Evolutionary conservation across 2,329 filamentous ascomycete species (phyloP), one percentile per base, ranked within the genome.

Genomic region (Calonectria pseudoreteaudii): DNA sequence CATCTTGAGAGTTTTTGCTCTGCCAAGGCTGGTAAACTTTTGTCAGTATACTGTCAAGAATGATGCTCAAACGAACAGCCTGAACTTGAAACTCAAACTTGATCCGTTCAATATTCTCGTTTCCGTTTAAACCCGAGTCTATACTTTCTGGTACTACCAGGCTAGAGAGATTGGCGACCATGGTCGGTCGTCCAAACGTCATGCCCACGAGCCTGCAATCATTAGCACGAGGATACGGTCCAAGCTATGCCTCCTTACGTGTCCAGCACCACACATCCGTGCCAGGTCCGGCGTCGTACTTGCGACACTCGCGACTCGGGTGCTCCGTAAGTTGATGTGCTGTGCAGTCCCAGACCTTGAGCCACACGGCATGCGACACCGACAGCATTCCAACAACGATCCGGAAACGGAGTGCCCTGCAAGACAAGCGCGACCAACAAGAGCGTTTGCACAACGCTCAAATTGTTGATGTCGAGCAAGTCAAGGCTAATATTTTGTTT

Each of bases 341-440:
- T 81, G 68, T 88, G 86, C 41, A 88, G 74, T 0, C 86, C 86
- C 3, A 88, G 77, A 0, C 85, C 85, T 56, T 85, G 83, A 0
- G 85, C 86, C 13, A 86, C 78, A 4, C 86, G 80, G 65, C 83
- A 86, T 0, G 86, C 86, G 7, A 87, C 66, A 1, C 86, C 86
- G 6, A 86, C 82, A 0, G 83, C 78, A 60, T 86, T 86, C 85
- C 86, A 88, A 72, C 86, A 87, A 11, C 84, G 80, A 28, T 81
- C 83, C 0, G 85, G 83, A 66, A 85, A 85, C 0, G 83, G 82
- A 1, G 86, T 86, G 53, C 84, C 84, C 56, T 87, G 86, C 31
- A 31, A 31, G 31, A 31, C 31, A 4, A 87, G 78, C 26, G 83
- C 81, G 18, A 85, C 78, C 1, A 87, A 72, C 6, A 88, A 75